phyloP scores from a whole-genome alignment of 495 filamentous ascomycete genomes.

The Trichoderma parareesei region DNA sequence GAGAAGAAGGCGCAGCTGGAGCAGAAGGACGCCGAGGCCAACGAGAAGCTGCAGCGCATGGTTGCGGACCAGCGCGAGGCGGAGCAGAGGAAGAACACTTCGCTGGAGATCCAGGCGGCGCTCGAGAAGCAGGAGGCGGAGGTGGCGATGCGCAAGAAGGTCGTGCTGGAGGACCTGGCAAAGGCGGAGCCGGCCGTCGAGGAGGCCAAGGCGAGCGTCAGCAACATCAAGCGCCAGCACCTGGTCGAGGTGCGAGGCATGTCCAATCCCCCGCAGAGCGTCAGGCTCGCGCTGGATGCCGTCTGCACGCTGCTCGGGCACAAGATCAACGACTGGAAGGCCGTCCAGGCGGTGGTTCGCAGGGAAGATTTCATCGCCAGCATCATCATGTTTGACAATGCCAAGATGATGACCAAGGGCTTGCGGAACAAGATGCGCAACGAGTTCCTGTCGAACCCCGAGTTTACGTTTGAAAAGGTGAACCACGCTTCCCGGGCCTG shows the following conservation, averaged over 20 bases:
- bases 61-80: constrained; percentile 93
- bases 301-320: constrained; percentile 92
- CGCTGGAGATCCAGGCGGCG: constrained; percentile 77
- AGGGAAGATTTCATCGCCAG: constrained; percentile 95
- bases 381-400: constrained; percentile 96
- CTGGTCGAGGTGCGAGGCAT: constrained; percentile 96
- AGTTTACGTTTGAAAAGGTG: constrained; percentile 93
- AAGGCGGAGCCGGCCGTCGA: constrained; percentile 87
- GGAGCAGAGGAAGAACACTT: constrained; percentile 79
- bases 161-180: constrained; percentile 82
- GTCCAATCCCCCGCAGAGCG: constrained; percentile 80
- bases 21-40: constrained; percentile 88
- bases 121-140: constrained; percentile 86
- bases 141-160: constrained; percentile 72
- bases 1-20: constrained; percentile 91
- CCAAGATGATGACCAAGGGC: constrained; percentile 81
- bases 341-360: constrained; percentile 77
- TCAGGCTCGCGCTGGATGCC: constrained; percentile 86
- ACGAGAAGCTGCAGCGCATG: constrained; percentile 95
- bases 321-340: constrained; percentile 82
- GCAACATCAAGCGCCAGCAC: constrained; percentile 95
- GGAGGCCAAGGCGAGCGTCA: constrained; percentile 89
- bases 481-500: constrained; percentile 94
- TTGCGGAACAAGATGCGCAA: constrained; percentile 83
- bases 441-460: constrained; percentile 81